Evolutionary conservation across 768 basidiomycete genomes (phyloP).

Genomic region (Amanita molliuscula): DNA sequence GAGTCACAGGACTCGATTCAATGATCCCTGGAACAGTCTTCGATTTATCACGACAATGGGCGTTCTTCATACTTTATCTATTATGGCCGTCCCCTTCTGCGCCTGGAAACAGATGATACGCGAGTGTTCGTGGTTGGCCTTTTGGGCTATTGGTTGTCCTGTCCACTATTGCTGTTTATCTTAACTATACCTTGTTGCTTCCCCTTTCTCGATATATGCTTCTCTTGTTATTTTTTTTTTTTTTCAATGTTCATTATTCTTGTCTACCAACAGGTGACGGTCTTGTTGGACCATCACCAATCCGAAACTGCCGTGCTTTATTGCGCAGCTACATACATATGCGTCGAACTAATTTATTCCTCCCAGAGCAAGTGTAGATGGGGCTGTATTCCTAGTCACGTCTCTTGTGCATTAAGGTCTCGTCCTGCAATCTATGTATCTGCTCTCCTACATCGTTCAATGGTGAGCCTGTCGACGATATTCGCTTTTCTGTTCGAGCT

Average conservation of each 20-base stretch:
- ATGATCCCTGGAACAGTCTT: background rate
- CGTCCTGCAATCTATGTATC: conserved; percentile 1
- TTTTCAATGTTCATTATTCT: background rate
- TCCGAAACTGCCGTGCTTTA: background rate
- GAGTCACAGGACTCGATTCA: background rate
- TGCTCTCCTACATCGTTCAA: background rate
- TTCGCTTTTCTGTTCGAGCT: background rate
- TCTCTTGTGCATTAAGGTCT: background rate
- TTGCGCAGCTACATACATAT: background rate
- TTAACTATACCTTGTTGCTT: conserved; percentile 7
- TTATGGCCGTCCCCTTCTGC: conserved; percentile 1
- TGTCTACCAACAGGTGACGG: background rate
- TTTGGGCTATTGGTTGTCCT: conserved; percentile 55
- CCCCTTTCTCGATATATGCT: background rate
- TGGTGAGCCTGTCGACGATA: background rate
- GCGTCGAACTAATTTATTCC: conserved; percentile 2
- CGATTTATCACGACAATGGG: background rate
- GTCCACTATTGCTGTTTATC: conserved; percentile 33
- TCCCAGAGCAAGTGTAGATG: background rate
- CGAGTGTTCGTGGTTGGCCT: conserved; percentile 18
- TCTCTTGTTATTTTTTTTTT: background rate
- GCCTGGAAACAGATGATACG: conserved; percentile 12
- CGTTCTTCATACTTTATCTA: conserved; percentile 8
- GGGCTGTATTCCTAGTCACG: background rate
- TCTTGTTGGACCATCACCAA: background rate